A percentile compares a stretch with the other conserved stretches of the same genome.
Conservation (phyloP, 2,329 filamentous ascomycete species). For the Akanthomyces uredinophilus region DNA sequence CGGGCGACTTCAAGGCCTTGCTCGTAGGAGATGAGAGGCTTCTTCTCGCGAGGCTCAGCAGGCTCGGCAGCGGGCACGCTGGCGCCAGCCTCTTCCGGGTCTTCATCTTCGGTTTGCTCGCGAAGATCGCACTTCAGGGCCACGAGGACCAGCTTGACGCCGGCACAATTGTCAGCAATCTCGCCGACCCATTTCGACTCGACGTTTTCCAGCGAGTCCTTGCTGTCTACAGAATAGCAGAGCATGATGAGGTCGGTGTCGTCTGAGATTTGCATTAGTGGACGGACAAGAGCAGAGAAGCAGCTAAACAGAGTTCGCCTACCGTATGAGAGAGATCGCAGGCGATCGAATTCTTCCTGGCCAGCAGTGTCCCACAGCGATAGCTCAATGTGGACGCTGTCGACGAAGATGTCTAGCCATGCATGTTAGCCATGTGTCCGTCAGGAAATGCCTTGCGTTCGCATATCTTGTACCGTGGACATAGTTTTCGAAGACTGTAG, state of each 20-base stretch:
- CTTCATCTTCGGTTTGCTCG: slow-evolving; percentile 68
- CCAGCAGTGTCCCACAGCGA: slow-evolving; percentile 98
- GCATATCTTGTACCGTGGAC: slow-evolving; percentile 68
- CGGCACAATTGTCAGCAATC: slow-evolving; percentile 95
- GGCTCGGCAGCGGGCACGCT: slow-evolving; percentile 23
- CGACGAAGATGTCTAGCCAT: slow-evolving; percentile 85
- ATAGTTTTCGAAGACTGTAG: slow-evolving; percentile 98
- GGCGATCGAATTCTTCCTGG: slow-evolving; percentile 96
- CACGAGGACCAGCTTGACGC: slow-evolving; percentile 89
- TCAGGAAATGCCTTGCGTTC: neutral
- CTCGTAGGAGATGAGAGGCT: slow-evolving; percentile 80
- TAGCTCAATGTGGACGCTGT: slow-evolving; percentile 92
- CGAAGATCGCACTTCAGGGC: slow-evolving; percentile 95
- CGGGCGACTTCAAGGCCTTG: slow-evolving; percentile 87
- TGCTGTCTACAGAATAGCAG: slow-evolving; percentile 95
- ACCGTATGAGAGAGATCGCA: slow-evolving; percentile 94
- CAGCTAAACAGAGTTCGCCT: slow-evolving; percentile 13
- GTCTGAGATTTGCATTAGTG: slow-evolving; percentile 33
- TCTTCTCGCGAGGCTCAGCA: slow-evolving; percentile 49
- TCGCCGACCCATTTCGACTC: slow-evolving; percentile 98
- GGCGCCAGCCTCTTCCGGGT: slow-evolving; percentile 54
- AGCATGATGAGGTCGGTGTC: slow-evolving; percentile 99
- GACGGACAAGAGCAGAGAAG: neutral
- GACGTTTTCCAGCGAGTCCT: slow-evolving; percentile 95
- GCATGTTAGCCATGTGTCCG: slow-evolving; percentile 14